Evolutionary conservation across 306 rosid species (phyloP), one percentile per base, ranked within the genome.

Genomic region (Vicia villosa): DNA sequence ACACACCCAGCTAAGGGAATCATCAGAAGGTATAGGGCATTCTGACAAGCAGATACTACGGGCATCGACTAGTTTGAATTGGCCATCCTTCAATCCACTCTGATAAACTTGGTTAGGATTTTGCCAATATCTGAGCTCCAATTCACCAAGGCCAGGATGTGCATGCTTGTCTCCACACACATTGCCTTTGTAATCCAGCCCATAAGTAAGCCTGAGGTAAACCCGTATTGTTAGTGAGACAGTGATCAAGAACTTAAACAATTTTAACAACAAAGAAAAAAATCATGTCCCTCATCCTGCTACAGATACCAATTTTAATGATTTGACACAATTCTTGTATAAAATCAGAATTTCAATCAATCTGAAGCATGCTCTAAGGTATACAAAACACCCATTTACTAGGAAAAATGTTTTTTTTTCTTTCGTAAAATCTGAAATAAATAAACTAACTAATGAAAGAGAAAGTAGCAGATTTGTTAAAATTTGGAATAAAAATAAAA

Each of bases 91-190:
- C 79, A 86, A 51, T 64, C 96, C 97, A 81, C 95, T 94, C 74
- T 78, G 90, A 87, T 90, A 94, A 74, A 94, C 92, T 84, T 94
- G 97, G 74, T 94, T 87, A 56, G 98, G 98, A 79, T 90, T 90
- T 71, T 81, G 78, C 98, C 97, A 94, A 70, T 94, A 94, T 72
- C 63, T 86, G 63, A 90, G 90, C 69, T 90, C 89, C 82, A 94
- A 79, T 70, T 94, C 83, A 14, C 63, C 83, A 59, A 93, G 98
- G 64, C 73, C 94, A 3, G 67, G 67, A 62, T 62, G 67, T 24
- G 94, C 94, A 83, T 90, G 84, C 83, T 76, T 84, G 78, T 94
- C 95, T 6, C 98, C 97, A 11, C 98, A 94, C 28, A 90, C 85
- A 82, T 94, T 90, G 66, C 98, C 98, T 80, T 86, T 94, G 83